phyloP scores from a whole-genome alignment of 768 basidiomycete species.

The Cyclocybe aegerita region DNA sequence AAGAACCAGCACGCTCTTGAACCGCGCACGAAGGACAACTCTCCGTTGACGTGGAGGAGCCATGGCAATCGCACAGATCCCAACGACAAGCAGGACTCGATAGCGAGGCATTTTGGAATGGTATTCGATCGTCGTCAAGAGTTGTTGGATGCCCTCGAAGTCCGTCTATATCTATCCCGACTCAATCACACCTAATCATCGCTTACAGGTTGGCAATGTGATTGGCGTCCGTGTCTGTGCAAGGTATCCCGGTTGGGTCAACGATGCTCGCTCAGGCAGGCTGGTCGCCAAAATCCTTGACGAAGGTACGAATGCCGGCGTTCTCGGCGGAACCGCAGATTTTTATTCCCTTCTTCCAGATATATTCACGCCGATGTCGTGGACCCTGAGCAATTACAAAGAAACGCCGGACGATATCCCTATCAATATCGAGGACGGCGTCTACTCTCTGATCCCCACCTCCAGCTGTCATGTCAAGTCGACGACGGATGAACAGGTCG shows the following conservation, averaged over 20 bases:
- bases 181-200: background rate
- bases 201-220: slow-evolving; percentile 17
- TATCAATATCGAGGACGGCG: slow-evolving; percentile 15
- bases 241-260: slow-evolving; percentile 16
- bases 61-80: slow-evolving; percentile 19
- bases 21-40: slow-evolving; percentile 12
- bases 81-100: slow-evolving; percentile 2
- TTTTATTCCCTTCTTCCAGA: slow-evolving; percentile 5
- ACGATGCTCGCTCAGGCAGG: slow-evolving; percentile 15
- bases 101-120: slow-evolving; percentile 16
- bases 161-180: slow-evolving; percentile 2
- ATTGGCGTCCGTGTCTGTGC: slow-evolving; percentile 20
- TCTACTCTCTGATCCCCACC: slow-evolving; percentile 18
- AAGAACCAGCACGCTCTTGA: slow-evolving; percentile 4
- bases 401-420: slow-evolving; percentile 15
- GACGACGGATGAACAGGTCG: slow-evolving; percentile 9
- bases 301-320: slow-evolving; percentile 9
- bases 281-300: slow-evolving; percentile 17
- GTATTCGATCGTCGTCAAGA: slow-evolving; percentile 21
- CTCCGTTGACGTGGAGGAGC: slow-evolving; percentile 16
- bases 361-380: slow-evolving; percentile 19
- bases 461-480: slow-evolving; percentile 12
- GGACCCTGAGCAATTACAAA: slow-evolving; percentile 10
- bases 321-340: background rate
- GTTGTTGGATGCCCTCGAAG: slow-evolving; percentile 17